phyloP scores from a whole-genome alignment of 169 alveolate genomes.

The Eimeria praecox region DNA sequence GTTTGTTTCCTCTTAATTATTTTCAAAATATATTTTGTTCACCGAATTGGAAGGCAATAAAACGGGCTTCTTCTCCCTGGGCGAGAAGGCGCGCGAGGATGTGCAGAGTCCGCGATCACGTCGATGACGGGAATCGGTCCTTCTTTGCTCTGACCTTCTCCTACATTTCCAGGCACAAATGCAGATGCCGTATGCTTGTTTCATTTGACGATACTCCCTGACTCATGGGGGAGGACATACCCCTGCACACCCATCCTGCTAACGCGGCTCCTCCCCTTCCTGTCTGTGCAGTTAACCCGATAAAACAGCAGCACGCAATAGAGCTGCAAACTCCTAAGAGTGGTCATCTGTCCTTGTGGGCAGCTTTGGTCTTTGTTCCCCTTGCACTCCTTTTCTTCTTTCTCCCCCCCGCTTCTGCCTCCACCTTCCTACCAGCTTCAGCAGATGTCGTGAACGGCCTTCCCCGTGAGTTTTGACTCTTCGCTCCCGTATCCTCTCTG shows the following conservation, averaged over 20 bases:
- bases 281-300: background rate
- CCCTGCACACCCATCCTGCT: background rate
- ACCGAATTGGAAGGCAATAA: background rate
- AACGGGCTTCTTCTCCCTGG: background rate
- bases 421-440: background rate
- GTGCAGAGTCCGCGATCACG: background rate
- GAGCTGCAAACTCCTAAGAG: background rate
- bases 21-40: too few species aligned
- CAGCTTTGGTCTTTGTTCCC: background rate
- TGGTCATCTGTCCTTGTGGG: background rate
- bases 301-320: background rate
- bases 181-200: background rate
- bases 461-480: background rate
- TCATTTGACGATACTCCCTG: background rate
- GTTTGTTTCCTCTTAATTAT: background rate
- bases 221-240: conserved; percentile 4
- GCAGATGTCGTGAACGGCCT: background rate
- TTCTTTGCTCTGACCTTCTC: background rate
- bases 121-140: background rate
- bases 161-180: background rate
- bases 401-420: background rate
- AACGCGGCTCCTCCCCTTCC: background rate
- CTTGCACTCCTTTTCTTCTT: background rate
- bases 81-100: background rate
- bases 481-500: background rate